Conservation (phyloP, 192 early-diverging fungal species). For the Gigaspora rosea region DNA sequence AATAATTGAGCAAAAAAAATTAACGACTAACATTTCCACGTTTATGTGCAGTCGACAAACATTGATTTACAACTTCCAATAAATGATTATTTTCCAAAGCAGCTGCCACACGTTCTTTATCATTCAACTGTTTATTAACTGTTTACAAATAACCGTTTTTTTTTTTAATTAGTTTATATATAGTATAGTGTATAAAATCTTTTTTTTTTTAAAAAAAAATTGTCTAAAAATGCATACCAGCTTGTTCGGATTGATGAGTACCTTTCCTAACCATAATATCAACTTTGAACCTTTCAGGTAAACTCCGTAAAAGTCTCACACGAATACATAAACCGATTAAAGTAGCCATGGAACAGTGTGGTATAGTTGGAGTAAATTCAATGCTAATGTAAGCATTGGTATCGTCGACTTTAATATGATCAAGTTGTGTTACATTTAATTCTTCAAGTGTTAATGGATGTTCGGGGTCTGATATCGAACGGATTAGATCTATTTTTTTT, state of each 20-base stretch:
- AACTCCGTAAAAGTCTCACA: slow-evolving; percentile 81
- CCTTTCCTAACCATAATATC: slow-evolving; percentile 90
- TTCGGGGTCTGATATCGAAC: slow-evolving; percentile 97
- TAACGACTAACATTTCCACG: slow-evolving; percentile 11
- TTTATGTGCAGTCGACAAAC: slow-evolving; percentile 61
- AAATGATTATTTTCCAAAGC: slow-evolving; percentile 95
- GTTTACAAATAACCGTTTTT: neutral
- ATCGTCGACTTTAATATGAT: slow-evolving; percentile 83
- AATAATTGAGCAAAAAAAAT: too few relatives aligned
- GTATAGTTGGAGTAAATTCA: slow-evolving; percentile 96
- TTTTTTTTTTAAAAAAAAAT: neutral
- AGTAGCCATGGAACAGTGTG: slow-evolving; percentile 99
- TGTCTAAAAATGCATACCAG: slow-evolving; percentile 32
- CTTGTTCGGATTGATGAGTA: slow-evolving; percentile 92
- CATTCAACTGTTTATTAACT: slow-evolving; percentile 98
- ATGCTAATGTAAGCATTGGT: slow-evolving; percentile 67
- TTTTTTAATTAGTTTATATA: too few relatives aligned
- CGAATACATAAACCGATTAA: slow-evolving; percentile 97
- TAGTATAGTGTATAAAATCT: too few relatives aligned
- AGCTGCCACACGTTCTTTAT: slow-evolving; percentile 98
- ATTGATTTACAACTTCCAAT: slow-evolving; percentile 94
- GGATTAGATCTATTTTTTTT: slow-evolving; percentile 71
- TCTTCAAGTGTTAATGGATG: slow-evolving; percentile 98
- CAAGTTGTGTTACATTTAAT: slow-evolving; percentile 87
- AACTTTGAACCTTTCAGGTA: slow-evolving; percentile 92